These are phyloP conservation scores for Dryadomyces quercus-mongolicae DNA, from an alignment of 2,329 filamentous ascomycete species.

Conservation along the genomic window DNA sequence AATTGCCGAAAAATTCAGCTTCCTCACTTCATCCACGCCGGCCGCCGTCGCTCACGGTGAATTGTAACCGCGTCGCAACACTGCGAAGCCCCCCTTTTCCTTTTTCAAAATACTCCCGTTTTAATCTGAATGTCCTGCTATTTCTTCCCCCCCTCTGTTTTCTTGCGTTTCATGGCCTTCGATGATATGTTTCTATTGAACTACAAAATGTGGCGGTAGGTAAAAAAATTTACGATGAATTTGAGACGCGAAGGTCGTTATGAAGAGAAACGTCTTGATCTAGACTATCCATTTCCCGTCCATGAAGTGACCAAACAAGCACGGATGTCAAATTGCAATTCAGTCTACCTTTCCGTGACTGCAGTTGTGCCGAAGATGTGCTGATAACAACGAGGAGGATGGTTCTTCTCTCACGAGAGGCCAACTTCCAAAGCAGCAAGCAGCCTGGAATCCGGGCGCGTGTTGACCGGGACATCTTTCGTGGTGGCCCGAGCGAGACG, in stretches of 20 bases:
- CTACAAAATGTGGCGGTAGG: neutral
- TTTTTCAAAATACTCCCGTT: neutral
- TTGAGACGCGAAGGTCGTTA: neutral
- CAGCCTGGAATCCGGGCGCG: conserved; percentile 25
- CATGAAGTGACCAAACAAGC: conserved; percentile 35
- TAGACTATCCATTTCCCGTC: too few species aligned
- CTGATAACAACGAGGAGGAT: conserved; percentile 53
- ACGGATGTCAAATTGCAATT: conserved; percentile 99
- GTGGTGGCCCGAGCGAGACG: conserved; percentile 6
- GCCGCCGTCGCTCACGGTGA: conserved; percentile 17
- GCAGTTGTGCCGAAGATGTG: conserved; percentile 98
- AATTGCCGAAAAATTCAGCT: conserved; percentile 30
- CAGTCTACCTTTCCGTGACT: conserved; percentile 60
- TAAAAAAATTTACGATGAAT: neutral
- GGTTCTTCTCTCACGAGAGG: neutral
- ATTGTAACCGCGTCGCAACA: conserved; percentile 14
- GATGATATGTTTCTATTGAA: neutral
- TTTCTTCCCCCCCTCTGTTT: neutral
- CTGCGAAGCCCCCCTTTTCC: neutral
- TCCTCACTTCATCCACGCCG: neutral
- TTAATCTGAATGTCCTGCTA: neutral
- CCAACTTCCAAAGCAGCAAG: conserved; percentile 15
- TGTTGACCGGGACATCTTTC: conserved; percentile 2
- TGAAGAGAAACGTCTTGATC: too few species aligned
- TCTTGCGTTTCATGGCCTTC: neutral